Evolutionary conservation across 768 basidiomycete genomes (phyloP).

Genomic region (Tulasnella sp.): DNA sequence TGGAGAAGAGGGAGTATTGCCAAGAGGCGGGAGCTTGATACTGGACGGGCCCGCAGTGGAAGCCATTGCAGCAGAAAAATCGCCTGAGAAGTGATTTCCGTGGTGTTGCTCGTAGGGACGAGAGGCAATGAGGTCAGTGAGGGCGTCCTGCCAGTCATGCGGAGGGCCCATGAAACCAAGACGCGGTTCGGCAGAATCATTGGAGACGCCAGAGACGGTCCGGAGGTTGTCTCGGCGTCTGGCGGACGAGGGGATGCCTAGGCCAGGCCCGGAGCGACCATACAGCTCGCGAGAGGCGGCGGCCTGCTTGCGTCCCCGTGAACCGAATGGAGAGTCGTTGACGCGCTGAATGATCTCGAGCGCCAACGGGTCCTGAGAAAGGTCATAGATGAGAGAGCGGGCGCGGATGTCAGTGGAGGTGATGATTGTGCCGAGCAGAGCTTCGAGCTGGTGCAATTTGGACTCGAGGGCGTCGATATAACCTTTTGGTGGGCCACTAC

Average conservation of each 20-base stretch:
- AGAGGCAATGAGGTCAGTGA: slow-evolving; percentile 28
- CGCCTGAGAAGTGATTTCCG: not conserved
- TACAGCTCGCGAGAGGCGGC: slow-evolving; percentile 16
- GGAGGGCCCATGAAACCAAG: slow-evolving; percentile 41
- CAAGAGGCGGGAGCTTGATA: not conserved
- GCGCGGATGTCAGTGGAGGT: slow-evolving; percentile 39
- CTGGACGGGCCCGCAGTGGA: slow-evolving; percentile 10
- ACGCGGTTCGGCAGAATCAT: slow-evolving; percentile 4
- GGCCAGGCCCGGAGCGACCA: slow-evolving; percentile 7
- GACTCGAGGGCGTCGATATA: slow-evolving; percentile 94
- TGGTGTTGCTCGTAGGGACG: not conserved
- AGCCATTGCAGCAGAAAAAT: not conserved
- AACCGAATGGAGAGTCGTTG: slow-evolving; percentile 68
- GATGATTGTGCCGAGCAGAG: slow-evolving; percentile 70
- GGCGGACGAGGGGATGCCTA: slow-evolving; percentile 4
- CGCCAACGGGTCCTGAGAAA: slow-evolving; percentile 61
- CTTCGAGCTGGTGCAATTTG: slow-evolving; percentile 81
- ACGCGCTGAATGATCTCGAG: slow-evolving; percentile 70
- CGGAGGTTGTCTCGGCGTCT: not conserved
- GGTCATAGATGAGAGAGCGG: slow-evolving; percentile 30
- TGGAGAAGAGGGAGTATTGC: not conserved
- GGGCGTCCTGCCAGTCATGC: slow-evolving; percentile 72
- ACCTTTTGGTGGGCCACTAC: slow-evolving; percentile 73
- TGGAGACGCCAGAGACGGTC: not conserved
- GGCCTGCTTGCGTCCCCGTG: slow-evolving; percentile 45